Base-by-base conservation (phyloP, 441 rosid species). In the Corymbia citriodora region DNA sequence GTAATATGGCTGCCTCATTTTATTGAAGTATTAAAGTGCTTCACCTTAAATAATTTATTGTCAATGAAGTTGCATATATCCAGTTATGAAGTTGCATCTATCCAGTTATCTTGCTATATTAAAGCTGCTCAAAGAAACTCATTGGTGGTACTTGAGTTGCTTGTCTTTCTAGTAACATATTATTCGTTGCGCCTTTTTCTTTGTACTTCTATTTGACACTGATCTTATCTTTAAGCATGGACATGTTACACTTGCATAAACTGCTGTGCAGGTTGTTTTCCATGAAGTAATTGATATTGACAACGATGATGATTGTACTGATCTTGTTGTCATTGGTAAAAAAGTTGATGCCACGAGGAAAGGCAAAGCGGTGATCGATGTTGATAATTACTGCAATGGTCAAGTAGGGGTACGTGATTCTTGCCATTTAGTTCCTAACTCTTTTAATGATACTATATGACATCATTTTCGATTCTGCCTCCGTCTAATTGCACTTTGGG, bases 261-360 rank as follows among this genome's bases (percentile, higher is more conserved):
- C 48, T 19, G 83, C 88, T 87, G 90, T 91, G 90, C 91, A 96
- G 99, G 95, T 85, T 88, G 70, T 89, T 82, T 79, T 88, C 87
- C 91, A 87, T 85, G 95, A 96, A 91, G 94, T 94, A 50, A 95
- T 95, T 93, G 96, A 95, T 92, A 90, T 93, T 89, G 97, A 96
- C 79, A 91, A 93, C 53, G 94, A 95, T 90, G 96, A 95, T 63
- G 96, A 93, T 91, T 86, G 90, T 90, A 90, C 91, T 88, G 95
- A 93, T 92, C 88, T 93, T 88, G 85, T 90, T 90, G 87, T 93
- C 81, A 65, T 90, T 92, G 95, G 91, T 91, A 91, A 91, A 91
- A 91, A 90, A 88, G 91, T 87, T 90, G 95, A 93, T 91, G 49
- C 55, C 59, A 93, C 91, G 91, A 93, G 93, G 89, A 95, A 97